These are phyloP conservation scores for Punctularia strigosozonata DNA, from an alignment of 768 basidiomycete genomes.

Conservation along the genomic window DNA sequence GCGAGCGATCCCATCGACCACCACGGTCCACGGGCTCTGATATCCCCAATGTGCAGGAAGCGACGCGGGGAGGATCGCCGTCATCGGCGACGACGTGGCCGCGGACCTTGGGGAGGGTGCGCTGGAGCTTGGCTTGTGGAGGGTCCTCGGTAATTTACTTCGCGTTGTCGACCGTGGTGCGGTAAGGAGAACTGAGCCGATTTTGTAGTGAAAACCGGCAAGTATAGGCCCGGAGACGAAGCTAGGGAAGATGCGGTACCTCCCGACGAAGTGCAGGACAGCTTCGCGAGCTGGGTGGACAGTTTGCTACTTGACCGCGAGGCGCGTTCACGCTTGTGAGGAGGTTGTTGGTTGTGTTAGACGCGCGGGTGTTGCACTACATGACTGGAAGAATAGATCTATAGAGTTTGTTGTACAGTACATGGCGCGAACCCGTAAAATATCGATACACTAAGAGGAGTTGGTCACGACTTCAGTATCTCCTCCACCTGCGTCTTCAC, in stretches of 20 bases:
- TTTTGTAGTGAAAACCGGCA: slow-evolving; percentile 49
- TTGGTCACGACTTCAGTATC: no score
- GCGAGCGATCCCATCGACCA: no score
- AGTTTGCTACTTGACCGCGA: no score
- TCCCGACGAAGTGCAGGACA: slow-evolving; percentile 42
- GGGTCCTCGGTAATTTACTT: slow-evolving; percentile 42
- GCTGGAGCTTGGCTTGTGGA: slow-evolving; percentile 43
- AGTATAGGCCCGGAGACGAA: slow-evolving; percentile 56
- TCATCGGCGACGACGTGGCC: slow-evolving; percentile 58
- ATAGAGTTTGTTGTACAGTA: no score
- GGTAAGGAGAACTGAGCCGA: slow-evolving; percentile 3
- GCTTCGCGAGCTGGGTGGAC: slow-evolving; percentile 45
- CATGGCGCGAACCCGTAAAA: no score
- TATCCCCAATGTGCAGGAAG: neutral
- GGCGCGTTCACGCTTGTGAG: no score
- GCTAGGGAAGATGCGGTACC: slow-evolving; percentile 20
- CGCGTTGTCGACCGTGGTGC: slow-evolving; percentile 3
- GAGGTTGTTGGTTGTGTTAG: no score
- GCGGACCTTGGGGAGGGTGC: slow-evolving; percentile 58
- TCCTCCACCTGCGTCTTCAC: slow-evolving; percentile 8
- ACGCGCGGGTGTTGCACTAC: no score
- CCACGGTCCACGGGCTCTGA: no score
- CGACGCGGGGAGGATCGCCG: slow-evolving; percentile 23
- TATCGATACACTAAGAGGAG: no score
- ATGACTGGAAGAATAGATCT: no score